Base-by-base conservation (phyloP, 257 asterid genomes). In the Plantago ovata region DNA sequence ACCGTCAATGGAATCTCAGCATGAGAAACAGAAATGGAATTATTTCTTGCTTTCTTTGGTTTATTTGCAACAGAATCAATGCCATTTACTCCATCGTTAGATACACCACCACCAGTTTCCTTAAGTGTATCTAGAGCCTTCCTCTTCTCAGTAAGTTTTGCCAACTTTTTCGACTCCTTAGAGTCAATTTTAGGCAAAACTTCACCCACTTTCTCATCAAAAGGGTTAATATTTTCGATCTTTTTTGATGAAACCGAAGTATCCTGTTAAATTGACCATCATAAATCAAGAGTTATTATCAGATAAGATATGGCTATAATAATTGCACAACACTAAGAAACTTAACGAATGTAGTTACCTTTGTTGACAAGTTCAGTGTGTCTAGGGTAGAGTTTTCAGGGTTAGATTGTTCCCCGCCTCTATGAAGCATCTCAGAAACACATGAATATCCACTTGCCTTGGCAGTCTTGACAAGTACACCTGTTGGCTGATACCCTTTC, bases 401-500 rank as follows among this genome's bases (percentile, higher is more conserved):
- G 11, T 32, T 59, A 9, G 53, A 51, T 16, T 2, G 13, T 3
- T 56, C 70, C 0, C 53, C 58, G 18, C 76, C 81, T 23, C 71
- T 75, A 33, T 65, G 61, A 55, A 79, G 73, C 81, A 79, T 72
- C 61, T 79, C 84, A n/a, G 84, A 79, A 64, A 89, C 97, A 47
- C 87, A 81, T 10, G 87, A 76, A 80, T 28, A 89, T 40, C 97
- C 97, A 13, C 72, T 81, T 59, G 76, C 81, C 75, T 86, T 90
- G 15, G 94, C 96, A 23, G 80, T 70, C 20, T 60, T 76, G 60
- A 64, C 52, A 56, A 90, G 95, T 18, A 72, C 66, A 54, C 97
- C 97, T 46, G 96, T 90, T 50, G 97, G 97, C 53, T 75, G 79
- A 46, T 55, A 71, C 56, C 97, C 97, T 63, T 79, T 78, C 69